Evolutionary conservation across 805 yeast genomes (phyloP).

Genomic region (Naumovozyma castellii): DNA sequence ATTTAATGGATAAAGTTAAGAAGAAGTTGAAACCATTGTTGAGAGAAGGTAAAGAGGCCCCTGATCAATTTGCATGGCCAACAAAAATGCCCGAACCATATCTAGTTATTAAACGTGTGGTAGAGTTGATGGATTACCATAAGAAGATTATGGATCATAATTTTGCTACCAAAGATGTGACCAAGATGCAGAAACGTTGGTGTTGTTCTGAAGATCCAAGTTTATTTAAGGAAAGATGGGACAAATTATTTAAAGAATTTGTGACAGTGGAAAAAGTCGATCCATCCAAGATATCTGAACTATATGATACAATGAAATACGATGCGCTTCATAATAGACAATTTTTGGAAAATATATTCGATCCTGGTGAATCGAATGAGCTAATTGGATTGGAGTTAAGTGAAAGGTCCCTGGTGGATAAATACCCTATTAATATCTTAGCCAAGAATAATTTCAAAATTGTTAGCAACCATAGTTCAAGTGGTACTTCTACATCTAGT

Average conservation of each 20-base stretch:
- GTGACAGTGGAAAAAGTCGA: slow-evolving; percentile 90
- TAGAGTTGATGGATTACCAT: slow-evolving; percentile 90
- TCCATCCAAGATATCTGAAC: slow-evolving; percentile 92
- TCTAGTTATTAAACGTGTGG: slow-evolving; percentile 85
- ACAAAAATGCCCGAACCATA: slow-evolving; percentile 97
- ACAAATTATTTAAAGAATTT: slow-evolving; percentile 86
- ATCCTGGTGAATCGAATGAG: slow-evolving; percentile 45
- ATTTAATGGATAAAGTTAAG: slow-evolving; percentile 93
- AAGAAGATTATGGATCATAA: slow-evolving; percentile 74
- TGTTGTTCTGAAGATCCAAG: slow-evolving; percentile 94
- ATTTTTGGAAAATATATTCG: slow-evolving; percentile 74
- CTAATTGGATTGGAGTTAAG: slow-evolving; percentile 21
- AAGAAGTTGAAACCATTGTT: slow-evolving; percentile 89
- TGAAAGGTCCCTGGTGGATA: slow-evolving; percentile 45
- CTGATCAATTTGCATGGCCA: slow-evolving; percentile 98
- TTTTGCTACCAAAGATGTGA: slow-evolving; percentile 56
- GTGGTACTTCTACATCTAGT: slow-evolving; percentile 7
- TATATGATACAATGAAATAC: slow-evolving; percentile 96
- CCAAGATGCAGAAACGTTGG: slow-evolving; percentile 71
- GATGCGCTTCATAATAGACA: slow-evolving; percentile 94
- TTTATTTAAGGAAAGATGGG: slow-evolving; percentile 93
- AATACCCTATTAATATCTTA: slow-evolving; percentile 63
- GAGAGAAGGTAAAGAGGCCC: slow-evolving; percentile 93
- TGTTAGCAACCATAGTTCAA: slow-evolving; percentile 38
- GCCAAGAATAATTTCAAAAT: slow-evolving; percentile 71